Evolutionary conservation across 2,329 filamentous ascomycete species (phyloP), one percentile per base, ranked within the genome.

Genomic region (Juglanconis oblonga): DNA sequence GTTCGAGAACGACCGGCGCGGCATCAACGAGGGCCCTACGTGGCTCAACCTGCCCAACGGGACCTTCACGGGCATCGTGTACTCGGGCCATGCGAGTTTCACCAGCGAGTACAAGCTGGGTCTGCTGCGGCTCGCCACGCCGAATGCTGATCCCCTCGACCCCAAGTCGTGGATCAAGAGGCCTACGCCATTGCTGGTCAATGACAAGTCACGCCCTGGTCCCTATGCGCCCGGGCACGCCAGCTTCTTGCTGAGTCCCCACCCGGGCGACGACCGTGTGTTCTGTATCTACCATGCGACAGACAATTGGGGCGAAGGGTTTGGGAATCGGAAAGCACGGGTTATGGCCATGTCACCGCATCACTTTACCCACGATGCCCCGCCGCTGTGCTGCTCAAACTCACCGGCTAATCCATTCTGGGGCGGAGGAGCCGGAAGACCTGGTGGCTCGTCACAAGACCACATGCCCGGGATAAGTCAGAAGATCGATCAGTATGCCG

Each of bases 91-190:
- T 31, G 65, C 64, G 8, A 65, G 64, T 55, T 66, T 64, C 64
- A 66, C 65, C 29, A 65, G 65, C 55, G 65, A 66, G 38, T 66
- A 66, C 55, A 65, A 65, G 33, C 33, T 66, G 48, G 65, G 53
- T 1, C 32, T 66, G 24, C 42, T 66, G 52, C 56, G 59, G 8
- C 58, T 65, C 45, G 52, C 57, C 3, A 60, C 64, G 13, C 55
- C 59, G 1, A 52, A 55, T 36, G 57, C 61, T 1, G 60, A 66
- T 33, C 65, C 65, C 11, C 57, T 66, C 13, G 54, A 53, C 1
- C 57, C 62, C 8, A 57, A 59, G 33, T 61, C 53, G 14, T 62
- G 61, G 61, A 49, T 50, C 11, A 62, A 62, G 53, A 59, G 57
- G 24, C 57, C 55, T 31, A 49, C 57, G 14, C 61, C 61, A 17